Conservation (phyloP, 2,329 filamentous ascomycete genomes). For the Trichoderma atrobrunneum region DNA sequence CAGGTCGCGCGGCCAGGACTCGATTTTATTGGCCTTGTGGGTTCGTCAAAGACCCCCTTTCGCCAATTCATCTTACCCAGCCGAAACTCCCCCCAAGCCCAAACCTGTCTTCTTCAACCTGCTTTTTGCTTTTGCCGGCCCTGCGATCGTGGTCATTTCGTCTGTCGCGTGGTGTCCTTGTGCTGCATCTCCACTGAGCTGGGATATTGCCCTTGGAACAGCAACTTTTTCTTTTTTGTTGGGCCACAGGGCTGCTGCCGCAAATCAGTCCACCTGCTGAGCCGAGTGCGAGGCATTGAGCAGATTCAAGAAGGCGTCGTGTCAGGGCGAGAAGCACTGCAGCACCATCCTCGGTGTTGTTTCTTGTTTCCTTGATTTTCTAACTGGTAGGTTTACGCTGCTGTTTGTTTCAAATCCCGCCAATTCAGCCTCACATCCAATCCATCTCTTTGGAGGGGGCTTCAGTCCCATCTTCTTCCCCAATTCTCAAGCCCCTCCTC, state of each 20-base stretch:
- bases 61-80: conserved; percentile 16
- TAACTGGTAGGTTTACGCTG: neutral
- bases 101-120: conserved; percentile 14
- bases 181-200: conserved; percentile 17
- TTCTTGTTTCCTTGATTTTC: neutral
- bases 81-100: neutral
- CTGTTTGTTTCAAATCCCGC: neutral
- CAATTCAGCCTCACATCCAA: neutral
- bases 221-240: neutral
- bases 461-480: neutral
- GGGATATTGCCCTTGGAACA: neutral
- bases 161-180: conserved; percentile 15
- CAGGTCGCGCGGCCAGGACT: neutral
- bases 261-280: neutral
- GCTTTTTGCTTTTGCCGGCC: conserved; percentile 10
- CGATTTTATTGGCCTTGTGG: conserved; percentile 12
- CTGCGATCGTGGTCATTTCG: conserved; percentile 13
- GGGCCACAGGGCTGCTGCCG: neutral
- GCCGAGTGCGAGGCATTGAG: neutral
- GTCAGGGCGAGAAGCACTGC: neutral
- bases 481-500: neutral
- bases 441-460: neutral
- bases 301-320: neutral
- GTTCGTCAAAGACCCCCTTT: conserved; percentile 12
- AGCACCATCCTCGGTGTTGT: neutral